These are phyloP conservation scores for Recurvomyces mirabilis DNA, from an alignment of 495 filamentous ascomycete genomes.

Conservation along the genomic window DNA sequence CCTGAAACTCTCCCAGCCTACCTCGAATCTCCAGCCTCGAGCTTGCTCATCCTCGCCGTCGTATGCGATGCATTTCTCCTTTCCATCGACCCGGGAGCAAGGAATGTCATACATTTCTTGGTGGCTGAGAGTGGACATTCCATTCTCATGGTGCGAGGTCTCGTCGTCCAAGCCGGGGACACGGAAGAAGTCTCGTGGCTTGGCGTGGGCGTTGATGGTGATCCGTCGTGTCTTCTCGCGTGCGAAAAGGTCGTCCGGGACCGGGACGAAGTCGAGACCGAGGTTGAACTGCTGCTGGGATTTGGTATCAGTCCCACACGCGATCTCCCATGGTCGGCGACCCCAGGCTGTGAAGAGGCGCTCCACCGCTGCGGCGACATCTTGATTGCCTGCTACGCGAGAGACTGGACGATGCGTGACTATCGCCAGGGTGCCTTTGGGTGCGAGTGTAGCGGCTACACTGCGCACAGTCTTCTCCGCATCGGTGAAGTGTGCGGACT, in stretches of 20 bases:
- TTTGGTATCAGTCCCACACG: conserved; percentile 2
- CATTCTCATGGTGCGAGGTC: background rate
- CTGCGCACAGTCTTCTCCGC: conserved; percentile 11
- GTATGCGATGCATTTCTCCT: conserved; percentile 4
- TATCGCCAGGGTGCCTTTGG: conserved; percentile 14
- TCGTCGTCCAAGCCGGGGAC: conserved; percentile 6
- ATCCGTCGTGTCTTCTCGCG: conserved; percentile 8
- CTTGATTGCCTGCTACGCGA: conserved; percentile 10
- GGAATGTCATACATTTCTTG: conserved; percentile 5
- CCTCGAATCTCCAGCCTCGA: conserved; percentile 15
- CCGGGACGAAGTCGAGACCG: conserved; percentile 16
- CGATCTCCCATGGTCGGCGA: conserved; percentile 12
- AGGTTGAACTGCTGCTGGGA: conserved; percentile 15
- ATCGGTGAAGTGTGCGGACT: conserved; percentile 15
- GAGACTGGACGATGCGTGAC: conserved; percentile 14
- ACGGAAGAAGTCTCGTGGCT: conserved; percentile 5
- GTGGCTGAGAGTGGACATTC: background rate
- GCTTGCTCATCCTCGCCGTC: conserved; percentile 9
- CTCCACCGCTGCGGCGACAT: conserved; percentile 10
- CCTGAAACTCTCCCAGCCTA: conserved; percentile 18
- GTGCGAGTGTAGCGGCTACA: conserved; percentile 5
- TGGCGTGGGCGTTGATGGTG: conserved; percentile 13
- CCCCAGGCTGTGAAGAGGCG: conserved; percentile 13
- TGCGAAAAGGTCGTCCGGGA: conserved; percentile 14
- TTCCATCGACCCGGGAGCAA: conserved; percentile 1